Conservation (phyloP, 352 stramenopile genomes). For the Elongisporangium prolatum region DNA sequence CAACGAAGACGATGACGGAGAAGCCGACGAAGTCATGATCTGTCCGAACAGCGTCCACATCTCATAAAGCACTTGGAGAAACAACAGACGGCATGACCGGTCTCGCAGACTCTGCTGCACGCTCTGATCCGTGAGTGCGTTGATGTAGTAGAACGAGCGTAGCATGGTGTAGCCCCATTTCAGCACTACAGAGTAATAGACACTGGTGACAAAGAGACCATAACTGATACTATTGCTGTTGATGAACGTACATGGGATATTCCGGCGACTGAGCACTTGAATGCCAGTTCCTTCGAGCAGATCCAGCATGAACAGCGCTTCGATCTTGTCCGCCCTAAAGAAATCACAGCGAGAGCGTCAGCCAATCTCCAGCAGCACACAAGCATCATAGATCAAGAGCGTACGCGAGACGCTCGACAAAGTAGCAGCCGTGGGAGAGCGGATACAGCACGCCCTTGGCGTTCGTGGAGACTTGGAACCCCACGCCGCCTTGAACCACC, state of each 20-base stretch:
- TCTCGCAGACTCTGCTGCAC: conserved; percentile 56
- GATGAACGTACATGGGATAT: conserved; percentile 49
- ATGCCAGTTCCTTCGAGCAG: conserved; percentile 70
- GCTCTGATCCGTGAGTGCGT: conserved; percentile 51
- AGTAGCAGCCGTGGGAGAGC: conserved; percentile 68
- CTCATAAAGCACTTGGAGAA: conserved; percentile 61
- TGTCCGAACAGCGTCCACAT: conserved; percentile 50
- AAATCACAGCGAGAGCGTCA: conserved; percentile 3
- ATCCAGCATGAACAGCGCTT: conserved; percentile 64
- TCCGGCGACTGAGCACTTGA: conserved; percentile 68
- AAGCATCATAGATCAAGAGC: conserved; percentile 3
- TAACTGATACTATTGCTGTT: neutral
- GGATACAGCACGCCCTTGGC: conserved; percentile 39
- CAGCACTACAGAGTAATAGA: conserved; percentile 26
- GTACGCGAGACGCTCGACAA: conserved; percentile 74
- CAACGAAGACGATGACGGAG: neutral
- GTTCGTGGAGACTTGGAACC: conserved; percentile 64
- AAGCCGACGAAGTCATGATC: conserved; percentile 31
- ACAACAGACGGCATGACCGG: conserved; percentile 61
- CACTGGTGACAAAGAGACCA: neutral
- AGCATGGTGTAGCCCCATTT: conserved; percentile 82
- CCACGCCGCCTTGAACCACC: conserved; percentile 65
- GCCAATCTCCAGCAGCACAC: conserved; percentile 1
- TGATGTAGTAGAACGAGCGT: conserved; percentile 77
- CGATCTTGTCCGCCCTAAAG: conserved; percentile 71